Evolutionary conservation across 2,329 filamentous ascomycete genomes (phyloP).

Genomic region (Grosmannia penicillata): DNA sequence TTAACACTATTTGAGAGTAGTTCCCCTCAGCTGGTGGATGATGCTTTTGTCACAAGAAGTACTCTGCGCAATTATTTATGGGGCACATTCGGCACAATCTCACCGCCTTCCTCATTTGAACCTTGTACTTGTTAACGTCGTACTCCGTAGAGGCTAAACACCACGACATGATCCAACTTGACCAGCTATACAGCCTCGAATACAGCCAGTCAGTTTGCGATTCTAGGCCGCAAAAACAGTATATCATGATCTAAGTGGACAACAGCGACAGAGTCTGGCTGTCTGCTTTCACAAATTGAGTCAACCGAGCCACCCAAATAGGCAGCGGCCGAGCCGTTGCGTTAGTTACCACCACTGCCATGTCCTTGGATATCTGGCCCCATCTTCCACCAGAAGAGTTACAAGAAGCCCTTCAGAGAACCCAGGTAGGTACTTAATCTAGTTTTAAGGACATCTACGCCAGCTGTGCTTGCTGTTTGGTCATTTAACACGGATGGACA

Average conservation of each 20-base stretch:
- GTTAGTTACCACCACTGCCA: slow-evolving; percentile 16
- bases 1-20: too few species aligned
- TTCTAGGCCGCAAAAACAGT: too few species aligned
- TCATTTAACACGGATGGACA: neutral
- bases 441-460: neutral
- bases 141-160: too few species aligned
- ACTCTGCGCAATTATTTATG: neutral
- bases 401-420: slow-evolving; percentile 31
- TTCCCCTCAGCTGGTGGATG: too few species aligned
- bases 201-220: too few species aligned
- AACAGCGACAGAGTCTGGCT: slow-evolving; percentile 11
- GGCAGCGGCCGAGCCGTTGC: slow-evolving; percentile 10
- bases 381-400: slow-evolving; percentile 33
- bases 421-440: slow-evolving; percentile 33
- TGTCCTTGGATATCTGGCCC: slow-evolving; percentile 47
- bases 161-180: too few species aligned
- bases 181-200: too few species aligned
- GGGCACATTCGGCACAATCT: neutral
- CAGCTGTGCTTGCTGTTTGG: neutral
- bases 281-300: slow-evolving; percentile 4
- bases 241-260: neutral
- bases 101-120: slow-evolving; percentile 1
- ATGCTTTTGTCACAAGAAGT: neutral
- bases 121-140: too few species aligned
- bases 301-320: neutral